phyloP scores from a whole-genome alignment of 2,329 filamentous ascomycete species.

The Fusarium agapanthi region DNA sequence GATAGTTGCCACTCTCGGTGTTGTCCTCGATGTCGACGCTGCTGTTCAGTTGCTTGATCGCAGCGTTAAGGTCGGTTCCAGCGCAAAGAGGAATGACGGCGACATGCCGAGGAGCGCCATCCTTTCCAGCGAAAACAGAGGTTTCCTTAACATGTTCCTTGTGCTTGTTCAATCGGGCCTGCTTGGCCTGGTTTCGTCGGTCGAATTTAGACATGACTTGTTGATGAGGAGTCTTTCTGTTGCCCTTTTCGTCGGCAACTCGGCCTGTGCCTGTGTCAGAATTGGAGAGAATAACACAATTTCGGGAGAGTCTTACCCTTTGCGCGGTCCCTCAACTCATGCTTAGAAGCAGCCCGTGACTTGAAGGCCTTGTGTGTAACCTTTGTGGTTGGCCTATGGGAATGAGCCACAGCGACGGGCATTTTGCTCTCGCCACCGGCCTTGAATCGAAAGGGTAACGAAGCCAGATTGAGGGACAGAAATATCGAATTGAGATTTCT shows the following conservation, averaged over 20 bases:
- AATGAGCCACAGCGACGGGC: slow-evolving; percentile 77
- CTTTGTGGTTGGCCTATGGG: slow-evolving; percentile 94
- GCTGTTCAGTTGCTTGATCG: slow-evolving; percentile 75
- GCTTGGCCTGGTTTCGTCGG: slow-evolving; percentile 92
- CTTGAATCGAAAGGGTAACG: slow-evolving; percentile 88
- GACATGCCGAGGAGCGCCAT: slow-evolving; percentile 88
- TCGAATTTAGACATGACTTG: slow-evolving; percentile 98
- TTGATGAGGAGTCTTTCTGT: slow-evolving; percentile 89
- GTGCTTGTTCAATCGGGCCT: slow-evolving; percentile 84
- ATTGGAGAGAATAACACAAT: neutral
- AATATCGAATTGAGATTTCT: slow-evolving; percentile 1
- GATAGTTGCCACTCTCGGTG: slow-evolving; percentile 65
- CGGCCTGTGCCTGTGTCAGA: slow-evolving; percentile 67
- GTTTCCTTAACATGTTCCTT: slow-evolving; percentile 82
- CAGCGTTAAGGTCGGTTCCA: slow-evolving; percentile 72
- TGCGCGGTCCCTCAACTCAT: slow-evolving; percentile 80
- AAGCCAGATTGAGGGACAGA: slow-evolving; percentile 63
- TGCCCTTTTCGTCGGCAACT: slow-evolving; percentile 75
- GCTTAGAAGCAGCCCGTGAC: slow-evolving; percentile 88
- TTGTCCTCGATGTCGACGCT: slow-evolving; percentile 82
- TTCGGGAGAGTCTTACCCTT: slow-evolving; percentile 70
- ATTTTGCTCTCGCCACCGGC: slow-evolving; percentile 78
- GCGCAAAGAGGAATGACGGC: slow-evolving; percentile 85
- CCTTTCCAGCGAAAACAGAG: slow-evolving; percentile 83
- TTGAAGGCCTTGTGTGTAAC: slow-evolving; percentile 90